A percentile compares a stretch with the other conserved stretches of the same genome.
phyloP scores from a whole-genome alignment of 2,329 filamentous ascomycete species.

The Hypoxylon sp. region DNA sequence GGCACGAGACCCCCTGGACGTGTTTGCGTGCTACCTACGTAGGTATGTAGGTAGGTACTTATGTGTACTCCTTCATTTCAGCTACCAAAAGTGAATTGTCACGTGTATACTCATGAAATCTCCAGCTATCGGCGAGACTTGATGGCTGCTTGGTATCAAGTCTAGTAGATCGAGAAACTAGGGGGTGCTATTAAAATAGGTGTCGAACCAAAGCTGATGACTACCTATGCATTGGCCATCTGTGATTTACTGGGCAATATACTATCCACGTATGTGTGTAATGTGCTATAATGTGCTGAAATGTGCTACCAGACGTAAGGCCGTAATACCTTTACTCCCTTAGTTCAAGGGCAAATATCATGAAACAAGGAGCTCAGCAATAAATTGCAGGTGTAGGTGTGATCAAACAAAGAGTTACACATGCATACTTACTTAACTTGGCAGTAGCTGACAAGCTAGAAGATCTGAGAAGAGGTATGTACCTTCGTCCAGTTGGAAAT shows the following conservation, averaged over 20 bases:
- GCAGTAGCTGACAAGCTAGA: background rate
- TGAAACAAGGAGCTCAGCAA: constrained; percentile 12
- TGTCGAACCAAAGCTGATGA: background rate
- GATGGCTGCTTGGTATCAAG: background rate
- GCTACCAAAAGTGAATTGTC: too few relatives aligned
- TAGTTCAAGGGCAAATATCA: constrained; percentile 12
- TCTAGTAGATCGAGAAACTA: background rate
- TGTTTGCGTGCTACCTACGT: too few relatives aligned
- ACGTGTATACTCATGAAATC: background rate
- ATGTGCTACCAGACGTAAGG: constrained; percentile 4
- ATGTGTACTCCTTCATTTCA: too few relatives aligned
- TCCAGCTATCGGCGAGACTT: background rate
- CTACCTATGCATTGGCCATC: too few relatives aligned
- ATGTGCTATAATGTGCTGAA: background rate
- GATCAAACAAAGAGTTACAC: constrained; percentile 10
- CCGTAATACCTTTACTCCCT: constrained; percentile 10
- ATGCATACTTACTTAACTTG: background rate
- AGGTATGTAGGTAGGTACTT: too few relatives aligned
- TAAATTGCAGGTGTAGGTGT: background rate
- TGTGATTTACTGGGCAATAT: too few relatives aligned
- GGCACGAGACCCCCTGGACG: too few relatives aligned
- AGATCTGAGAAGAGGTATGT: background rate
- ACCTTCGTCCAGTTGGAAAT: constrained; percentile 1
- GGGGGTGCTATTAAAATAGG: background rate
- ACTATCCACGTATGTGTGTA: too few relatives aligned